Percentiles rank a stretch among this genome's conserved stretches.
phyloP scores from a whole-genome alignment of 2,329 filamentous ascomycete species.

The Verticillium dahliae region DNA sequence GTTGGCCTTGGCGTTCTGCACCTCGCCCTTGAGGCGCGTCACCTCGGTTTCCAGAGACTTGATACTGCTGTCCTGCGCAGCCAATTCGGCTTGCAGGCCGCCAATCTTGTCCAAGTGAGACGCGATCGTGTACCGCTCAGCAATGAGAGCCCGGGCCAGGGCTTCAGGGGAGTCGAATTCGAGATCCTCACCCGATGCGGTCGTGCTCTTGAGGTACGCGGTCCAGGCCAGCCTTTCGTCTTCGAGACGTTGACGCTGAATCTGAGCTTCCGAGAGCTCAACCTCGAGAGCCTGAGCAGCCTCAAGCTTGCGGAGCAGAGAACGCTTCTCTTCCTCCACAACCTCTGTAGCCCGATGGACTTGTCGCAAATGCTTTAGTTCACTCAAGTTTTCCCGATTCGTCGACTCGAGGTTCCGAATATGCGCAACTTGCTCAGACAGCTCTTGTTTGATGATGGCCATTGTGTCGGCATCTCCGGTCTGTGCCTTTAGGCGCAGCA shows the following conservation, averaged over 20 bases:
- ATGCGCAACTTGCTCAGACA: conserved; percentile 87
- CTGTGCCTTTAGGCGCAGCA: conserved; percentile 77
- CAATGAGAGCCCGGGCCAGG: conserved; percentile 75
- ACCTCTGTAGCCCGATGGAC: conserved; percentile 83
- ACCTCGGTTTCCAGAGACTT: conserved; percentile 66
- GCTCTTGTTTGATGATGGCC: conserved; percentile 75
- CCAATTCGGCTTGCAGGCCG: conserved; percentile 68
- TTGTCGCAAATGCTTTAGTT: conserved; percentile 77
- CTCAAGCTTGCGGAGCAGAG: conserved; percentile 70
- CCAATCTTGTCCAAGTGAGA: conserved; percentile 78
- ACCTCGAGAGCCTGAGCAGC: conserved; percentile 66
- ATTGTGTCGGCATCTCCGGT: conserved; percentile 83
- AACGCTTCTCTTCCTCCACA: conserved; percentile 90
- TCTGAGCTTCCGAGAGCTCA: conserved; percentile 70
- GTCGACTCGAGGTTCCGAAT: conserved; percentile 76
- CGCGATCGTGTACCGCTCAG: conserved; percentile 74
- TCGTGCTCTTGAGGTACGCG: conserved; percentile 69
- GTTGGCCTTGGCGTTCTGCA: conserved; percentile 60
- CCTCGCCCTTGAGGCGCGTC: conserved; percentile 54
- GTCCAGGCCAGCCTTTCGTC: conserved; percentile 86
- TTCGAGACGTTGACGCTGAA: conserved; percentile 81
- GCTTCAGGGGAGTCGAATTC: conserved; percentile 86
- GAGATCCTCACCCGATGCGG: conserved; percentile 48
- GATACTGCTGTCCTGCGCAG: conserved; percentile 71
- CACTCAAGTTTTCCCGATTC: conserved; percentile 71